Evolutionary conservation across 176 grass and related monocot genomes (phyloP).

Genomic region (Oryza longistaminata): DNA sequence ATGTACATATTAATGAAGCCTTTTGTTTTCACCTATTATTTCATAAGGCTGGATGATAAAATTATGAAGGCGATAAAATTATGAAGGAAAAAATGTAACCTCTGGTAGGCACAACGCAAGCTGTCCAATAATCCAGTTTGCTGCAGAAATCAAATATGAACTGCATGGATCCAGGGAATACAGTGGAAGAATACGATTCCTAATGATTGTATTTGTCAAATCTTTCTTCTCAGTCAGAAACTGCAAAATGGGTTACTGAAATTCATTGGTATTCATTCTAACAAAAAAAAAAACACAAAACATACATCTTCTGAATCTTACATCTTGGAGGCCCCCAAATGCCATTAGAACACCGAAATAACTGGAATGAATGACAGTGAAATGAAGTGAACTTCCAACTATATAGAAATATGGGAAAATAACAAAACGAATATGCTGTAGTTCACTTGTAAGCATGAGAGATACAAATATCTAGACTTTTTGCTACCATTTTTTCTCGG

Average conservation of each 20-base stretch:
- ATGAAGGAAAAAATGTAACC: constrained; percentile 46
- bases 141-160: constrained; percentile 83
- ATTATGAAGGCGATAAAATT: constrained; percentile 17
- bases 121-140: constrained; percentile 88
- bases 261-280: constrained; percentile 28
- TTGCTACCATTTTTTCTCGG: not conserved
- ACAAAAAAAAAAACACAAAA: constrained; percentile 13
- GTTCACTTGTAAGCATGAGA: constrained; percentile 6
- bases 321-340: constrained; percentile 87
- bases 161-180: constrained; percentile 58
- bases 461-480: not conserved
- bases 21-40: constrained; percentile 14
- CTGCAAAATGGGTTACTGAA: constrained; percentile 45
- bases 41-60: constrained; percentile 11
- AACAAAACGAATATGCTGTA: constrained; percentile 23
- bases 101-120: constrained; percentile 69
- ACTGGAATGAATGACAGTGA: constrained; percentile 54
- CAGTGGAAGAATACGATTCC: constrained; percentile 74
- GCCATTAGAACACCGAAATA: constrained; percentile 94
- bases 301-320: constrained; percentile 44
- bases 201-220: constrained; percentile 60
- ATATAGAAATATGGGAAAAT: constrained; percentile 11
- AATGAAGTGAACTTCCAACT: constrained; percentile 13
- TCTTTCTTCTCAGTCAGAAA: constrained; percentile 72
- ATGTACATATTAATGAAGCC: constrained; percentile 19